Conservation (phyloP, 1,284 basidiomycete species). For the Jaminaea rosea region DNA sequence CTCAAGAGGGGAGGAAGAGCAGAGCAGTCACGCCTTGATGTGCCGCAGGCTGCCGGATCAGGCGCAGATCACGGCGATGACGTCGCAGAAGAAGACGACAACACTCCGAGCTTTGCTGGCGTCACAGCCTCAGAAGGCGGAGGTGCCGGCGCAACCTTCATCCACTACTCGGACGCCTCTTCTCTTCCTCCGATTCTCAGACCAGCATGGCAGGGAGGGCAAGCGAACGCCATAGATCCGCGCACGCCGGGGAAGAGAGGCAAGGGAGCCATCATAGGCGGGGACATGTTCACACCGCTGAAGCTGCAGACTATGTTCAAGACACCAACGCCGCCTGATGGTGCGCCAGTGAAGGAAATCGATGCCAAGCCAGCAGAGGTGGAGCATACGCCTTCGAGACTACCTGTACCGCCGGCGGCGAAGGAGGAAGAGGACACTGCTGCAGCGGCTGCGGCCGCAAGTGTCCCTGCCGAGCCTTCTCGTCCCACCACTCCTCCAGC, state of each 20-base stretch:
- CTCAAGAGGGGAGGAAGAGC: not conserved
- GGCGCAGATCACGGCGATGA: not conserved
- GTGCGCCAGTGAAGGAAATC: no score
- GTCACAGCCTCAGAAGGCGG: not conserved
- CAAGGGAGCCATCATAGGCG: slow-evolving; percentile 19
- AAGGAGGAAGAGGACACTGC: no score
- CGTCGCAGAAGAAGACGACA: not conserved
- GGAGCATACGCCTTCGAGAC: no score
- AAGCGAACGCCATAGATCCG: not conserved
- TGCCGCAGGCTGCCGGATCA: not conserved
- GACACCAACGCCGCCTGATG: slow-evolving; percentile 28
- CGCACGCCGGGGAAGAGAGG: slow-evolving; percentile 1
- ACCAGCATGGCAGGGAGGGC: slow-evolving; percentile 25
- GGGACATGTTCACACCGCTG: slow-evolving; percentile 42
- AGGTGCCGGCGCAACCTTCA: slow-evolving; percentile 26
- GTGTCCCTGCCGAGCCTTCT: no score
- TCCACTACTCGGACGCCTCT: slow-evolving; percentile 34
- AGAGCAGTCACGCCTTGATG: not conserved
- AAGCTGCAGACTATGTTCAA: slow-evolving; percentile 41
- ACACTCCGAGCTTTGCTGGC: not conserved
- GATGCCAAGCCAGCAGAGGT: no score
- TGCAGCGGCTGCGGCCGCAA: no score
- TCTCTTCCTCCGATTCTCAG: slow-evolving; percentile 34
- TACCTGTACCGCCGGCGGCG: no score
- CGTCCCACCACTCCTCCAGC: no score